Conservation (phyloP, 2,329 filamentous ascomycete genomes). For the Sarocladium oryzae region DNA sequence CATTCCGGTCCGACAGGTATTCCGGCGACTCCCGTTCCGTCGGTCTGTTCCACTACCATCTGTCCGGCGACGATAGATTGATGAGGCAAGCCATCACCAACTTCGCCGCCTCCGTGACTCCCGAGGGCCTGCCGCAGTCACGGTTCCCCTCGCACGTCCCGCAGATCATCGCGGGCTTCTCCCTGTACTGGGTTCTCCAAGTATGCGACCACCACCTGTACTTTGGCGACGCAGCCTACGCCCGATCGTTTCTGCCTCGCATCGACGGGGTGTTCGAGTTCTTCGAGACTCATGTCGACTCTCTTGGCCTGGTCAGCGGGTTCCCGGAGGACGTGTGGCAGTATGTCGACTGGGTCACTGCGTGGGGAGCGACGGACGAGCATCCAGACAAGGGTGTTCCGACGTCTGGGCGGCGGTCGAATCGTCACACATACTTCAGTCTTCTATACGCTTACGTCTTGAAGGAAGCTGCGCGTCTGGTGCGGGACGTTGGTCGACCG, state of each 20-base stretch:
- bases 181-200: slow-evolving; percentile 28
- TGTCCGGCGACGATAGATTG: slow-evolving; percentile 23
- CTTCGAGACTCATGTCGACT: slow-evolving; percentile 22
- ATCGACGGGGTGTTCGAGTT: slow-evolving; percentile 20
- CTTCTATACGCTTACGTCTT: slow-evolving; percentile 30
- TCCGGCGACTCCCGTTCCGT: slow-evolving; percentile 16
- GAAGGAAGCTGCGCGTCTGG: slow-evolving; percentile 22
- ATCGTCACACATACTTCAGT: slow-evolving; percentile 18
- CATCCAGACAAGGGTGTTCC: slow-evolving; percentile 26
- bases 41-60: slow-evolving; percentile 21
- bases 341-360: slow-evolving; percentile 26
- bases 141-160: slow-evolving; percentile 26
- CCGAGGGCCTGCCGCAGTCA: slow-evolving; percentile 23
- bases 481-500: slow-evolving; percentile 24
- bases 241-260: slow-evolving; percentile 21
- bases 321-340: slow-evolving; percentile 21
- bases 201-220: slow-evolving; percentile 27
- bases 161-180: slow-evolving; percentile 28
- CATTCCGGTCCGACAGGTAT: too few relatives aligned
- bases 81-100: slow-evolving; percentile 22
- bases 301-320: slow-evolving; percentile 19
- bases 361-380: slow-evolving; percentile 14
- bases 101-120: slow-evolving; percentile 12
- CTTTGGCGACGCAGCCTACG: slow-evolving; percentile 23
- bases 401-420: slow-evolving; percentile 25